phyloP scores from a whole-genome alignment of 176 grass and related monocot species.

The Carex pumila region DNA sequence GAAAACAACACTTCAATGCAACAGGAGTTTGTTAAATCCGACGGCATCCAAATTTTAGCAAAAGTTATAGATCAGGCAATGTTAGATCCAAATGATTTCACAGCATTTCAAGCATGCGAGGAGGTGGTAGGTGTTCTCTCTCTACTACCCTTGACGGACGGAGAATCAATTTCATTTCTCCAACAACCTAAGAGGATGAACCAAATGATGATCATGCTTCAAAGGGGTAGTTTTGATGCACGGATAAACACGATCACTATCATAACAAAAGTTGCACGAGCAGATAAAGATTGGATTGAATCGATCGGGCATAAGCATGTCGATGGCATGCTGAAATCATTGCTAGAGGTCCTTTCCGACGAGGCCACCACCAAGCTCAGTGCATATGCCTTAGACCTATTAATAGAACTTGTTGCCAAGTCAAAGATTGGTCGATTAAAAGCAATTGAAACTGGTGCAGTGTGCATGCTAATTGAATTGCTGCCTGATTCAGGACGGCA shows the following conservation, averaged over 20 bases:
- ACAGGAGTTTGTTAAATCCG: conserved; percentile 35
- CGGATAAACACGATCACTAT: conserved; percentile 56
- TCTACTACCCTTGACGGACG: conserved; percentile 37
- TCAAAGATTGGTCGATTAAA: conserved; percentile 30
- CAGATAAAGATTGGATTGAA: conserved; percentile 35
- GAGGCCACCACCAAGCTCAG: conserved; percentile 60
- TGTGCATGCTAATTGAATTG: conserved; percentile 63
- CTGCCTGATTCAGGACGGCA: conserved; percentile 47
- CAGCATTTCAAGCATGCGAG: conserved; percentile 51
- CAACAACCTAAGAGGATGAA: conserved; percentile 35
- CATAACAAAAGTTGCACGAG: conserved; percentile 46
- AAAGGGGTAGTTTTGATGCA: conserved; percentile 63
- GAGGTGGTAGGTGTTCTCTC: conserved; percentile 62
- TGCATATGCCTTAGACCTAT: conserved; percentile 59
- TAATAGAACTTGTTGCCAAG: conserved; percentile 35
- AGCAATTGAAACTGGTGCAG: conserved; percentile 59
- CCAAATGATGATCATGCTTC: conserved; percentile 45
- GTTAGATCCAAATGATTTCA: conserved; percentile 44
- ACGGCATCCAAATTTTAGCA: conserved; percentile 34
- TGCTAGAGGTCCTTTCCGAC: conserved; percentile 79
- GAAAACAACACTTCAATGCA: conserved; percentile 36
- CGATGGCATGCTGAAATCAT: conserved; percentile 46
- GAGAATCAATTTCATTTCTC: conserved; percentile 25
- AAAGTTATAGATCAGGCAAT: conserved; percentile 44
- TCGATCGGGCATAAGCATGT: conserved; percentile 18